A percentile compares a stretch with the other conserved stretches of the same genome.
Conservation (phyloP, 345 rosid genomes). For the Aquilaria yunnanensis region DNA sequence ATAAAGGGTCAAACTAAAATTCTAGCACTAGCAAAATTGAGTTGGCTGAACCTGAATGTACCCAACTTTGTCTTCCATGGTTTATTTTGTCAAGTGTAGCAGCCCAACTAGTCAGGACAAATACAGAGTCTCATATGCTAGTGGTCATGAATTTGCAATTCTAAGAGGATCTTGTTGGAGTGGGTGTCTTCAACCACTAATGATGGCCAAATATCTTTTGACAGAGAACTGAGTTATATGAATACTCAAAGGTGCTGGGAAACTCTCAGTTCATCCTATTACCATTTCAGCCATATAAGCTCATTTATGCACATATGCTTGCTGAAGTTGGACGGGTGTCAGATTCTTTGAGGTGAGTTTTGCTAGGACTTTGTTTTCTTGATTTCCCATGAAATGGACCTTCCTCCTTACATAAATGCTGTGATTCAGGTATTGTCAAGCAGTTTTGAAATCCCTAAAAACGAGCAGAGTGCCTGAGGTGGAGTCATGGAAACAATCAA, state of each 20-base stretch:
- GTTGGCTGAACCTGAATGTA: too few species aligned
- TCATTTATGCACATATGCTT: conserved; percentile 91
- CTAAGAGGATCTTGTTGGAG: too few species aligned
- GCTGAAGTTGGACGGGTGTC: conserved; percentile 94
- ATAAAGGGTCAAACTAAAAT: too few species aligned
- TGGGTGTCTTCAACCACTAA: too few species aligned
- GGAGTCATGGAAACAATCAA: conserved; percentile 52
- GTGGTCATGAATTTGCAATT: too few species aligned
- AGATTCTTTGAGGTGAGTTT: conserved; percentile 78
- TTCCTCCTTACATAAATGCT: conserved; percentile 1
- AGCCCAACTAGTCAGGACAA: too few species aligned
- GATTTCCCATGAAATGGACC: neutral
- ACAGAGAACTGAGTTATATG: conserved; percentile 54
- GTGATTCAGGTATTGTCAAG: conserved; percentile 64
- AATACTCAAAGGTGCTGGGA: conserved; percentile 83
- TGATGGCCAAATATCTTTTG: conserved; percentile 4
- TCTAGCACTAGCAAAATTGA: too few species aligned
- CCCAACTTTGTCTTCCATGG: too few species aligned
- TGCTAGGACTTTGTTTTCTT: too few species aligned
- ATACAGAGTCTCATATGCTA: too few species aligned
- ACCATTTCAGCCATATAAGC: conserved; percentile 95
- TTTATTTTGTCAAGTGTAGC: too few species aligned
- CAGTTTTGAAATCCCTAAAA: conserved; percentile 53
- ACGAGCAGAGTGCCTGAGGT: conserved; percentile 56
- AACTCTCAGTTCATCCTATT: conserved; percentile 83